Conservation (phyloP, 257 asterid species). For the Knoxia roxburghii region DNA sequence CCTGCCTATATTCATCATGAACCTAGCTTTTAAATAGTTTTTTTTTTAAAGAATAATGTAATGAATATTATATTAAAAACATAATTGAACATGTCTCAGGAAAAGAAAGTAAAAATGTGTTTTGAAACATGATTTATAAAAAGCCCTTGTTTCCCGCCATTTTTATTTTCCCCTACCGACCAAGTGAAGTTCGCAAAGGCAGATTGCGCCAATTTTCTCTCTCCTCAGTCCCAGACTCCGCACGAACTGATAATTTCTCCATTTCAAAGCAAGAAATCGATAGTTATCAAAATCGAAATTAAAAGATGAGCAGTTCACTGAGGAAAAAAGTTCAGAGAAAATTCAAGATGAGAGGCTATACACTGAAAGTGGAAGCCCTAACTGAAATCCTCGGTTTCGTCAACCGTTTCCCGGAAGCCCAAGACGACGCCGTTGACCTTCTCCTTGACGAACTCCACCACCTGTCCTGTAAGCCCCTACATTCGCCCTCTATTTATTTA, state of each 20-base stretch:
- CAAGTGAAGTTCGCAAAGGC: not conserved
- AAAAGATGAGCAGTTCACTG: conserved; percentile 39
- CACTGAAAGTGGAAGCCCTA: conserved; percentile 73
- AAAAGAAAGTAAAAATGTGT: too few species aligned
- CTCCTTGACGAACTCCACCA: conserved; percentile 77
- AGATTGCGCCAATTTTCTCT: conserved; percentile 1
- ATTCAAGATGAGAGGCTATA: conserved; percentile 88
- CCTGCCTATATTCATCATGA: too few species aligned
- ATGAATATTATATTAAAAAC: too few species aligned
- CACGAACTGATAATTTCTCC: conserved; percentile 1
- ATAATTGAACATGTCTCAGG: too few species aligned
- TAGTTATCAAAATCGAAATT: not conserved
- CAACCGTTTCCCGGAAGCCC: conserved; percentile 48
- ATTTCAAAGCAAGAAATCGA: not conserved
- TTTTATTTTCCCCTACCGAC: not conserved
- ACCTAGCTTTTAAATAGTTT: too few species aligned
- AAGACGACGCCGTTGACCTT: conserved; percentile 66
- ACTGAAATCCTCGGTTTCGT: conserved; percentile 62
- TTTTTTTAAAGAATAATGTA: too few species aligned
- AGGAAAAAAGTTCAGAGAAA: conserved; percentile 77
- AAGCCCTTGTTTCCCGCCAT: conserved; percentile 16
- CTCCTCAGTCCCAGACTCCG: not conserved
- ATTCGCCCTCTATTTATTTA: too few species aligned
- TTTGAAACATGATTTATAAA: too few species aligned
- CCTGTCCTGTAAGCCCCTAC: conserved; percentile 39